These are phyloP conservation scores for Alternaria sp. DNA, from an alignment of 2,329 filamentous ascomycete genomes.

Conservation along the genomic window DNA sequence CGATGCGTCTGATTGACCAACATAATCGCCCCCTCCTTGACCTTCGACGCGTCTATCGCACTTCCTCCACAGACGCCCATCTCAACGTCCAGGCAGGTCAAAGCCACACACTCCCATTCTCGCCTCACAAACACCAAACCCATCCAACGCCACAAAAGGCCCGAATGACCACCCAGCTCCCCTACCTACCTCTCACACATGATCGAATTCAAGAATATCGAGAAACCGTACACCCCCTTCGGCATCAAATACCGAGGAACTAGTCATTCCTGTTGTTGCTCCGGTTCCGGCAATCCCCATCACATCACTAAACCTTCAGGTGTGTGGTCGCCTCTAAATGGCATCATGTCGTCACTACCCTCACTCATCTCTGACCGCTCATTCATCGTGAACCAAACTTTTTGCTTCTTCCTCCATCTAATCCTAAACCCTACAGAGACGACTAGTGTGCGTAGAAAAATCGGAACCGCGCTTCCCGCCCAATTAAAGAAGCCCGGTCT, in stretches of 20 bases:
- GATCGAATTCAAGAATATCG: not conserved
- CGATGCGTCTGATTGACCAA: too few relatives aligned
- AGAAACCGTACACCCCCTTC: constrained; percentile 1
- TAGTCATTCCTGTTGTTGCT: not conserved
- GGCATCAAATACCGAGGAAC: not conserved
- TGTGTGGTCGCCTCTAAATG: not conserved
- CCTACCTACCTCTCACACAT: not conserved
- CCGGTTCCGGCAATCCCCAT: not conserved
- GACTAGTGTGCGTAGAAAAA: not conserved
- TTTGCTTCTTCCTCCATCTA: not conserved
- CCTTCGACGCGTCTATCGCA: not conserved
- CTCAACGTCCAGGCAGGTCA: not conserved
- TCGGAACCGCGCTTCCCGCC: not conserved
- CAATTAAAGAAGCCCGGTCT: not conserved
- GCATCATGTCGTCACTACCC: constrained; percentile 12
- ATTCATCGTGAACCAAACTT: constrained; percentile 6
- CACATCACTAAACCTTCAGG: not conserved
- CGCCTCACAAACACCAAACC: not conserved
- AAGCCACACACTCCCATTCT: not conserved
- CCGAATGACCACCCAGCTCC: not conserved
- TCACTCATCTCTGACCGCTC: constrained; percentile 3
- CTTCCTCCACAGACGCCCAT: not conserved
- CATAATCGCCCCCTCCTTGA: too few relatives aligned
- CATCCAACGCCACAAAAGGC: not conserved
- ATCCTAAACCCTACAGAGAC: not conserved